phyloP scores from a whole-genome alignment of 176 grass and related monocot genomes.

The Panicum miliaceum region DNA sequence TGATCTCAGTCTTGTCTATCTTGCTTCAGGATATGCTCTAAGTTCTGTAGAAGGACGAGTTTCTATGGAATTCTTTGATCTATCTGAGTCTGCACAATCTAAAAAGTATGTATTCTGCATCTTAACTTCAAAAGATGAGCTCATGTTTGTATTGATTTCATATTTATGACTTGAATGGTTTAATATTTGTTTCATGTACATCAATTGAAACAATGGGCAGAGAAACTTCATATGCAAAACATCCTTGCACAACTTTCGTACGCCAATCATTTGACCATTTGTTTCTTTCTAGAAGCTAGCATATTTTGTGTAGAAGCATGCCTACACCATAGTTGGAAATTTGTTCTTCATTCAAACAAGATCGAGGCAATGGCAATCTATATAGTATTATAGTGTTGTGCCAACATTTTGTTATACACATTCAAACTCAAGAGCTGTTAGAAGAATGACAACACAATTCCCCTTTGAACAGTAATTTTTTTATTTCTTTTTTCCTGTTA shows the following conservation, averaged over 20 bases:
- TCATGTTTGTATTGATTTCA: background rate
- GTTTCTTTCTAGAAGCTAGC: background rate
- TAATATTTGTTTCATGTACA: conserved; percentile 18
- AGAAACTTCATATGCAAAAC: background rate
- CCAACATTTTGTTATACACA: conserved; percentile 4
- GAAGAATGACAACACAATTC: conserved; percentile 1
- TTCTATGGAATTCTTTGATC: conserved; percentile 97
- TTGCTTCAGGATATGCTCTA: conserved; percentile 82
- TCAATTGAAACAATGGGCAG: background rate
- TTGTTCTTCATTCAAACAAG: background rate
- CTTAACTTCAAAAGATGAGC: background rate
- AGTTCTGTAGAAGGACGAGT: conserved; percentile 97
- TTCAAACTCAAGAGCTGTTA: conserved; percentile 12
- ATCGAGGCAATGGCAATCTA: background rate
- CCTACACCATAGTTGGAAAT: background rate
- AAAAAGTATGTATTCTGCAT: conserved; percentile 78
- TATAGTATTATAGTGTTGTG: no score
- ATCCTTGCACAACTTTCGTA: background rate
- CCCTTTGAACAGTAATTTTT: background rate
- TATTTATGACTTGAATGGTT: conserved; percentile 22
- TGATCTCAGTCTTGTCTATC: conserved; percentile 28
- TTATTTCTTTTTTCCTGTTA: background rate
- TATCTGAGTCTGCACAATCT: conserved; percentile 82
- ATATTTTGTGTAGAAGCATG: background rate
- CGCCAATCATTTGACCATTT: background rate